Conservation (phyloP, 495 filamentous ascomycete species). For the Aspergillus ostianus region DNA sequence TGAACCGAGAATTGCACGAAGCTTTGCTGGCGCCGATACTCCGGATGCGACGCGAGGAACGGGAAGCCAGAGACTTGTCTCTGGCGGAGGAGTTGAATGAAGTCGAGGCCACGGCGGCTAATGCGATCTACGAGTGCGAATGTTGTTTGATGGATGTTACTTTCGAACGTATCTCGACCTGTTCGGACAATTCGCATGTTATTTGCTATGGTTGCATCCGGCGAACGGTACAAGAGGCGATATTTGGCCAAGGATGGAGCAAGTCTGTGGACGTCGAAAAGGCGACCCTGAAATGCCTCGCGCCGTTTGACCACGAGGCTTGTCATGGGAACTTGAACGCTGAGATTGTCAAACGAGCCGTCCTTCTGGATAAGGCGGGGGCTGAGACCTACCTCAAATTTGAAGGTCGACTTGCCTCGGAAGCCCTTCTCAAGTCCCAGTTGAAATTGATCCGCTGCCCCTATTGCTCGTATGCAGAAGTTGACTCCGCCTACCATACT, state of each 20-base stretch:
- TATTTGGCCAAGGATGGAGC: slow-evolving; percentile 91
- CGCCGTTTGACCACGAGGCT: slow-evolving; percentile 58
- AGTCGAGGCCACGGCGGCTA: slow-evolving; percentile 66
- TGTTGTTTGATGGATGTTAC: slow-evolving; percentile 80
- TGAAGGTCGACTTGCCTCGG: slow-evolving; percentile 71
- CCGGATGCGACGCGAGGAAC: slow-evolving; percentile 50
- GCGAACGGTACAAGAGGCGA: slow-evolving; percentile 72
- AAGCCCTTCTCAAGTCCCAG: slow-evolving; percentile 65
- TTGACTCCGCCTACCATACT: slow-evolving; percentile 73
- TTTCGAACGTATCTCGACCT: slow-evolving; percentile 81
- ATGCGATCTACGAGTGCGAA: slow-evolving; percentile 79
- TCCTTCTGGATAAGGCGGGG: slow-evolving; percentile 65
- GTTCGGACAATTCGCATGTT: slow-evolving; percentile 68
- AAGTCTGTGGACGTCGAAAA: slow-evolving; percentile 69
- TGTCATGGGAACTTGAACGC: slow-evolving; percentile 73
- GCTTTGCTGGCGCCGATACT: slow-evolving; percentile 65
- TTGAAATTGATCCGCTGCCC: slow-evolving; percentile 82
- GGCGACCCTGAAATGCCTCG: slow-evolving; percentile 76
- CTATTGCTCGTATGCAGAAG: slow-evolving; percentile 87
- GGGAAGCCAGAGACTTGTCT: slow-evolving; percentile 58
- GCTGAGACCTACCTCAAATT: slow-evolving; percentile 66
- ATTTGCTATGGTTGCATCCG: slow-evolving; percentile 85
- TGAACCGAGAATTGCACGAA: slow-evolving; percentile 75
- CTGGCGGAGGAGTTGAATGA: slow-evolving; percentile 70
- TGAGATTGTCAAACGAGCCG: slow-evolving; percentile 66